Evolutionary conservation across 2,329 filamentous ascomycete species (phyloP).

Genomic region (Cryphonectria naterciae): DNA sequence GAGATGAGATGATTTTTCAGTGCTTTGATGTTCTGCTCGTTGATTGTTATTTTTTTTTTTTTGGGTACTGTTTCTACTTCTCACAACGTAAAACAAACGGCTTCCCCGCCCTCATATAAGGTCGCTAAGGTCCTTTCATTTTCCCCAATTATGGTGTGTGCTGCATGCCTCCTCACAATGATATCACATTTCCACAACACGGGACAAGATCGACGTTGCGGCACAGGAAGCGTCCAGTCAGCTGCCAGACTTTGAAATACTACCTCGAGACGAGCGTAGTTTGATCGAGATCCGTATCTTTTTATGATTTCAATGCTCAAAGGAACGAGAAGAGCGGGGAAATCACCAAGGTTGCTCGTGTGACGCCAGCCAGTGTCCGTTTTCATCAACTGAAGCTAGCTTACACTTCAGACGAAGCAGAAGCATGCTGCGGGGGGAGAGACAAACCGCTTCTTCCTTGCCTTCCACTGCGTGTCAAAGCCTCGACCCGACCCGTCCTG

Average conservation of each 20-base stretch:
- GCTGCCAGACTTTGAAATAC: neutral
- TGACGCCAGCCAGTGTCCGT: neutral
- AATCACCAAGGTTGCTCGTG: neutral
- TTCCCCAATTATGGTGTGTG: neutral
- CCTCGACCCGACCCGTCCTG: no score
- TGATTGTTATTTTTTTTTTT: no score
- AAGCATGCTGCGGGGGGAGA: no score
- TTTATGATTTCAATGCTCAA: neutral
- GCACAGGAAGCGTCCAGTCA: neutral
- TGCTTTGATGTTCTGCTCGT: neutral
- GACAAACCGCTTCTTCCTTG: no score
- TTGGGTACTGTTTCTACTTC: neutral
- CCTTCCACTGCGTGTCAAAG: no score
- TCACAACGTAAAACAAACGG: neutral
- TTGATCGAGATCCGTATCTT: constrained; percentile 2
- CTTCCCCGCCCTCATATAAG: neutral
- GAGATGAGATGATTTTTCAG: neutral
- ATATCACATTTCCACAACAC: neutral
- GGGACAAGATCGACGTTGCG: constrained; percentile 8
- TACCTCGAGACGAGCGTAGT: neutral
- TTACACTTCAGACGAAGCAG: neutral
- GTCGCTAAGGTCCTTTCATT: neutral
- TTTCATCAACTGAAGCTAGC: neutral
- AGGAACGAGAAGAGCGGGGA: neutral
- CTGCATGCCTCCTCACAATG: neutral